A percentile compares a stretch with the other conserved stretches of the same genome.
Evolutionary conservation across 495 filamentous ascomycete genomes (phyloP).

Genomic region (Lasiosphaeris hirsuta): DNA sequence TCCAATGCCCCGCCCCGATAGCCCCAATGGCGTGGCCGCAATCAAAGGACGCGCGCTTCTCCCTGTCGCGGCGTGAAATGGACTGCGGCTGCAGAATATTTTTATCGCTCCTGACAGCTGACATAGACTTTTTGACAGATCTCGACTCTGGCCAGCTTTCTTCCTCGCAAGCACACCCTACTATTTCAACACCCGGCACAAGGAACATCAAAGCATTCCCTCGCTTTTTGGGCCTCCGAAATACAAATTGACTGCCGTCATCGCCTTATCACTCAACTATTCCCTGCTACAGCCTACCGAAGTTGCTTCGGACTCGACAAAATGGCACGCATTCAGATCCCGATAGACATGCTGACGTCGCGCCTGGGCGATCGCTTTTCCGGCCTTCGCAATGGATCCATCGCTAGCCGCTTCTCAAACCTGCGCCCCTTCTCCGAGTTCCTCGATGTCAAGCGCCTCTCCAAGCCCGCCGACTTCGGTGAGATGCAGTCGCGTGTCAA

Average conservation of each 20-base stretch:
- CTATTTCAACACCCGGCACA: not conserved
- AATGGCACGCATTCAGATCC: conserved; percentile 90
- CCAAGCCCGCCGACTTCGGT: conserved; percentile 85
- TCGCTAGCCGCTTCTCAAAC: conserved; percentile 84
- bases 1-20: too few relatives aligned
- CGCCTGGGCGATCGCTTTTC: conserved; percentile 71
- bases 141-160: conserved; percentile 5
- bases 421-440: conserved; percentile 90
- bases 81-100: not conserved
- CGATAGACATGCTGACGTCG: conserved; percentile 85
- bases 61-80: too few relatives aligned
- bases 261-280: too few relatives aligned
- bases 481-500: conserved; percentile 93
- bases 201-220: too few relatives aligned
- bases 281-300: not conserved
- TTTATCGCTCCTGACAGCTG: conserved; percentile 12
- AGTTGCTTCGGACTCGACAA: conserved; percentile 19
- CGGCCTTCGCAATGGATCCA: conserved; percentile 69
- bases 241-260: too few relatives aligned
- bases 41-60: too few relatives aligned
- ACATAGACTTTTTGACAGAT: conserved; percentile 32
- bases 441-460: conserved; percentile 89
- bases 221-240: too few relatives aligned
- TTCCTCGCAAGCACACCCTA: not conserved
- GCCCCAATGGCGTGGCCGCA: too few relatives aligned